These are phyloP conservation scores for Discostella stelligeroides DNA, from an alignment of 108 stramenopile species.

Conservation along the genomic window DNA sequence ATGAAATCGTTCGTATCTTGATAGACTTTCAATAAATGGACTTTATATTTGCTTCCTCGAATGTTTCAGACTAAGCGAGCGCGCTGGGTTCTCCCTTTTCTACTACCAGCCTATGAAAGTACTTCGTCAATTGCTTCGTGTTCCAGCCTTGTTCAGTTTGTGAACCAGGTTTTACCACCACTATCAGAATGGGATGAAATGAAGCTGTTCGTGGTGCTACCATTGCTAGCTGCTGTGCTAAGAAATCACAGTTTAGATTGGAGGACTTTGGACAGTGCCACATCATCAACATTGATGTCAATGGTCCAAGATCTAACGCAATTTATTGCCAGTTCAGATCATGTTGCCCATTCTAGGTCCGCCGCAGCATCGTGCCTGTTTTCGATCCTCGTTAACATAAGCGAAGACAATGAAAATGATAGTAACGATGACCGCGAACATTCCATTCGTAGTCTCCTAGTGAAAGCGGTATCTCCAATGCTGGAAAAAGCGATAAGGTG, in stretches of 20 bases:
- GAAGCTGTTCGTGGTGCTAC: constrained; percentile 53
- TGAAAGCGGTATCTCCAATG: constrained; percentile 16
- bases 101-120: constrained; percentile 45
- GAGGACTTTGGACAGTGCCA: constrained; percentile 7
- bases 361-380: constrained; percentile 64
- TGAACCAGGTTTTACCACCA: constrained; percentile 63
- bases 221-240: constrained; percentile 65
- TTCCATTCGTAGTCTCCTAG: constrained; percentile 15
- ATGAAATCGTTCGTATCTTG: constrained; percentile 30
- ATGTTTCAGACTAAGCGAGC: constrained; percentile 34
- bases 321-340: constrained; percentile 41
- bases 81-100: constrained; percentile 33
- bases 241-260: constrained; percentile 13
- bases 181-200: constrained; percentile 58
- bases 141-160: constrained; percentile 32
- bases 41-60: background rate
- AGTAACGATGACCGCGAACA: background rate
- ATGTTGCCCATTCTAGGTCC: constrained; percentile 47
- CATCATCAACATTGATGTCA: constrained; percentile 21
- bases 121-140: constrained; percentile 23
- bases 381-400: constrained; percentile 38
- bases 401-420: constrained; percentile 12
- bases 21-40: too few species aligned
- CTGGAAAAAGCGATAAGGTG: constrained; percentile 18
- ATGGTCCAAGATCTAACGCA: constrained; percentile 37